These are phyloP conservation scores for Yarrowia phangngaensis DNA, from an alignment of 805 yeast genomes.

Conservation along the genomic window DNA sequence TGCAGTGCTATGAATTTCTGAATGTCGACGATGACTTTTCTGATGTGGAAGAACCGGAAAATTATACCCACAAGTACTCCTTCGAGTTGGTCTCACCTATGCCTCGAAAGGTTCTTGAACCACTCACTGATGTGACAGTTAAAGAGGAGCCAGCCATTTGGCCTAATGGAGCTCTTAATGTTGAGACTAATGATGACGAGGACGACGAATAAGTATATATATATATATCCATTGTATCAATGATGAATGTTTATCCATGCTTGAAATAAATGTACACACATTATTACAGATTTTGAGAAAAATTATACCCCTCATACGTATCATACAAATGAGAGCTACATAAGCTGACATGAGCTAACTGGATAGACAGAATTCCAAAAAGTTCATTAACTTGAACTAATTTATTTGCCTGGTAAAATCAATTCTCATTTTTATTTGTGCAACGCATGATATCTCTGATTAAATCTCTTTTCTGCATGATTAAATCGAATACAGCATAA, in stretches of 20 bases:
- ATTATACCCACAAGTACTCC: conserved; percentile 46
- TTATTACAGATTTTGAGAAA: too few species aligned
- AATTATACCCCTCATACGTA: too few species aligned
- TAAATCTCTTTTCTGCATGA: too few species aligned
- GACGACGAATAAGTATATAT: conserved; percentile 1
- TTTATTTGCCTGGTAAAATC: too few species aligned
- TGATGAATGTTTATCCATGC: background rate
- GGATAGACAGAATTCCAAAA: too few species aligned
- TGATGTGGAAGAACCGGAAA: conserved; percentile 39
- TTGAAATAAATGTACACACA: too few species aligned
- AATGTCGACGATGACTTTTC: conserved; percentile 30
- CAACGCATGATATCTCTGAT: too few species aligned
- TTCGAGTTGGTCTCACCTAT: conserved; percentile 55
- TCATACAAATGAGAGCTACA: too few species aligned
- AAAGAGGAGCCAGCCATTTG: conserved; percentile 48
- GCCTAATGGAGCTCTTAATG: conserved; percentile 64
- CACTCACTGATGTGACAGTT: conserved; percentile 38
- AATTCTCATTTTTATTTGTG: too few species aligned
- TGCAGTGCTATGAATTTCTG: conserved; percentile 48
- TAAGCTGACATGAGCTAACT: too few species aligned
- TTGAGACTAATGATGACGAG: conserved; percentile 39
- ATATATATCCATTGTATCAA: background rate
- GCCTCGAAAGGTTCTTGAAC: conserved; percentile 50
- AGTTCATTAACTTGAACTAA: too few species aligned
- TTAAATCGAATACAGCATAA: too few species aligned